Evolutionary conservation across 805 yeast species (phyloP), one percentile per base, ranked within the genome.

Genomic region (Saccharomyces jurei): DNA sequence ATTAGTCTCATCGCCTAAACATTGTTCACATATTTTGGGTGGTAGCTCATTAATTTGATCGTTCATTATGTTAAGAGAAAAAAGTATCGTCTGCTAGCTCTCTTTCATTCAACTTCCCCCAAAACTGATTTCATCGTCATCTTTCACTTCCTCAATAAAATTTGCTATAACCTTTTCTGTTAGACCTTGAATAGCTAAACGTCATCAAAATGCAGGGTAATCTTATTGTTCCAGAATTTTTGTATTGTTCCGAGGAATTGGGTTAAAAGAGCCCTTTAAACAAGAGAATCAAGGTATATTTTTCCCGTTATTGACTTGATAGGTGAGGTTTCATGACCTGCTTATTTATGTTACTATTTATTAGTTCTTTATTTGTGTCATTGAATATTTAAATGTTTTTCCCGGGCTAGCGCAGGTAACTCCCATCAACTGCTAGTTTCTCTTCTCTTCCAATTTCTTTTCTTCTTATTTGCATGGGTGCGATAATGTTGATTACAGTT

Each of bases 401-500:
- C 1, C 13, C 9, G 9, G 3, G 44, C 44, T 17, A 25, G 2
- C 41, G 41, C 21, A 36, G 36, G 10, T n/a, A 22, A n/a, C 44
- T 17, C 13, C 17, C 8, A 17, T 36, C 44, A 36, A 36, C 44
- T 36, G 44, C 44, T 36, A 17, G 44, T 17, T 17, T 36, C 44
- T 6, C 44, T 36, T 17, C 44, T 17, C 17, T 36, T 36, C 44
- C 44, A 36, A 25, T 36, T 36, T 17, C 49, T 25, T 29, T 31
- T 13, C 60, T 72, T 74, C 46, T 68, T 73, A 58, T 78, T 81
- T 52, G 81, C 77, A 68, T 90, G 97, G 1, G 96, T 89, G 66
- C 89, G 82, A 68, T 79, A 88, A 66, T 90, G 97, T 67, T 90
- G 97, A 84, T 87, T 87, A 70, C 96, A 90, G 69, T 90, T 90